Base-by-base conservation (phyloP, 1,284 basidiomycete species). In the Rugosomyces carneus region DNA sequence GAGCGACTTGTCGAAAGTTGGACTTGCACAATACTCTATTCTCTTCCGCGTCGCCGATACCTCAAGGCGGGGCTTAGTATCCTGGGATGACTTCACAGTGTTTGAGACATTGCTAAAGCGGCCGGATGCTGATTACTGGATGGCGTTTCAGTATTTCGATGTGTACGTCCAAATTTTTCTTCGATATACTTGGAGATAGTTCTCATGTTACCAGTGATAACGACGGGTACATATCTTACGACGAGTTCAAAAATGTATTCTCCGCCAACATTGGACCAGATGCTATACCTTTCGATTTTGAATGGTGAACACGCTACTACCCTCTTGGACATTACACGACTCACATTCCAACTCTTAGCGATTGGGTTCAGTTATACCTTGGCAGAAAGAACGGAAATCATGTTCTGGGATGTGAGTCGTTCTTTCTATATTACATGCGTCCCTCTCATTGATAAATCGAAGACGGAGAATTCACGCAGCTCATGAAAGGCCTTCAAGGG, bases 401-500 rank as follows among this genome's bases (percentile, higher is more conserved):
- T 63, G 90, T 95, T 49, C 75, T 97, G 44, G 93, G 91, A 66
- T 97, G 93, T 91, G 61, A 60, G 85, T 75, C 26, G 27, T 32
- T 36, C 27, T 13, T 37, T 8, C 21, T 37, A 2, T 5, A 20
- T 3, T 23, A 21, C 18, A 21, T 23, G 5, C n/a, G 6, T 11
- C 13, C 7, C 16, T 10, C 15, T 21, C 20, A 46, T 15, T n/a
- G n/a, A 34, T 16, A 2, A 15, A 3, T 52, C 39, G 47, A 46
- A 93, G 89, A 93, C 69, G 86, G 88, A 62, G 93, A 96, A 68
- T 96, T 96, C 68, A 95, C 92, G 27, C 90, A 92, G 69, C 71
- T 97, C 52, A 95, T 97, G 91, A 96, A 95, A 68, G 93, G 92
- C 37, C 77, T 96, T 50, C 93, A 95, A 71, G 93, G 93, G 58